Base-by-base conservation (phyloP, 495 filamentous ascomycete genomes). In the Neohortaea acidophila region DNA sequence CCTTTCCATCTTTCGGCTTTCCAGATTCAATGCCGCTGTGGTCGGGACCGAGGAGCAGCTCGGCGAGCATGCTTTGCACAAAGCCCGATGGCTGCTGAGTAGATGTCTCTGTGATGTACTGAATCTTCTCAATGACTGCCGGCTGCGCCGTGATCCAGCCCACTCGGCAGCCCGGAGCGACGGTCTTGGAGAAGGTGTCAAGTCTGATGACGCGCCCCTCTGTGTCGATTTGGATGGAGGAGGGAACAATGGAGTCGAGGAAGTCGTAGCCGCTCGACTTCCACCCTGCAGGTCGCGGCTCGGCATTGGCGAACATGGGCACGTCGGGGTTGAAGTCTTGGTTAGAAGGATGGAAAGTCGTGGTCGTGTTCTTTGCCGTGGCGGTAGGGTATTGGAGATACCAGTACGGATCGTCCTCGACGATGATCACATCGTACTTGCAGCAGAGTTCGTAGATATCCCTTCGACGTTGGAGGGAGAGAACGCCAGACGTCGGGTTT, bases 381-480 rank as follows among this genome's bases (percentile, higher is more conserved):
- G 75, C 75, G 2, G 77, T 81, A 2, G 82, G 82, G 48, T 71
- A 94, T 51, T 94, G 87, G 10, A 96, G 68, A 52, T 89, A 87
- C 82, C 84, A 96, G 60, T 96, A 96, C 2, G 87, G 87, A 39
- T 92, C 85, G 53, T 96, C 87, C 59, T 96, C 87, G 47, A 91
- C 62, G 44, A 94, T 93, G 50, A 94, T 72, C 41, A 96, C 73
- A 56, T 96, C 84, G 57, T 83, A 89, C 49, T 73, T 72, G 47
- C 71, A 71, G 61, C 84, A 93, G 24, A 94, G 54, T 6, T 65
- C 68, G 56, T 94, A 93, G 31, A 94, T 69, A 33, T 81, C 75
- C 43, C 70, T 78, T 38, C 81, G 68, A 23, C 87, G 74, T 42
- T 74, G 58, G 3, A 86, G 45, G 14, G 74, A 72, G 2, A 86